Percentiles rank a stretch among this genome's conserved stretches.
These are phyloP conservation scores for Backusella psychrophila DNA, from an alignment of 192 early-diverging fungal genomes.

Conservation along the genomic window DNA sequence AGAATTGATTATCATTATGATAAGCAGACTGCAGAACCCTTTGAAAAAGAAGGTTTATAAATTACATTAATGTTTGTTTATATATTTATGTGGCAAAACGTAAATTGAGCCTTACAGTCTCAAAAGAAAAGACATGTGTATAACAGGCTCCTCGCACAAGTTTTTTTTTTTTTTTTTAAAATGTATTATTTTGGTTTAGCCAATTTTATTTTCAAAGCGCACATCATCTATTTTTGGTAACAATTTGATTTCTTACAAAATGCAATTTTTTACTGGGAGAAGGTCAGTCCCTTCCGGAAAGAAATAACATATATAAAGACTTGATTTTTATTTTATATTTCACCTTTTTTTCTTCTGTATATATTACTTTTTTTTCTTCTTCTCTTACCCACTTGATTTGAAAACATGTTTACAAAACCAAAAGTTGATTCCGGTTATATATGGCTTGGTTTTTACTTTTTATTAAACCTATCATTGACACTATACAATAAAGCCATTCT, in stretches of 20 bases:
- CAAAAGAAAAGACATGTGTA: background rate
- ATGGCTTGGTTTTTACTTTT: slow-evolving; percentile 56
- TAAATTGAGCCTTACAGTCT: background rate
- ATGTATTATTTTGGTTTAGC: background rate
- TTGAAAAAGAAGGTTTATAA: background rate
- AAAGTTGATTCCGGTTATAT: slow-evolving; percentile 17
- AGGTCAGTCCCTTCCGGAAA: background rate
- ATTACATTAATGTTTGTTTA: slow-evolving; percentile 3
- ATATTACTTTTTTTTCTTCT: slow-evolving; percentile 2
- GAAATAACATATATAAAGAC: background rate
- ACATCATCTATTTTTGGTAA: background rate
- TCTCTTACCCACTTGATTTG: slow-evolving; percentile 4
- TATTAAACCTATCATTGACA: slow-evolving; percentile 61
- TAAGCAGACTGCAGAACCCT: background rate
- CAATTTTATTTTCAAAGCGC: background rate
- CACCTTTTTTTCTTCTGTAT: background rate
- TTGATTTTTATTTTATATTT: background rate
- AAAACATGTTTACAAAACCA: background rate
- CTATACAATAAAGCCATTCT: slow-evolving; percentile 66
- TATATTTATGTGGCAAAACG: background rate
- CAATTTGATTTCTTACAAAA: slow-evolving; percentile 1
- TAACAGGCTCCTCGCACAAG: background rate
- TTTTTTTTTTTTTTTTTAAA: background rate
- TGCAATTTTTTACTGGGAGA: background rate
- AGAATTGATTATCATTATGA: background rate